These are phyloP conservation scores for Apiotrichum siamense DNA, from an alignment of 1,284 basidiomycete genomes.

Conservation along the genomic window DNA sequence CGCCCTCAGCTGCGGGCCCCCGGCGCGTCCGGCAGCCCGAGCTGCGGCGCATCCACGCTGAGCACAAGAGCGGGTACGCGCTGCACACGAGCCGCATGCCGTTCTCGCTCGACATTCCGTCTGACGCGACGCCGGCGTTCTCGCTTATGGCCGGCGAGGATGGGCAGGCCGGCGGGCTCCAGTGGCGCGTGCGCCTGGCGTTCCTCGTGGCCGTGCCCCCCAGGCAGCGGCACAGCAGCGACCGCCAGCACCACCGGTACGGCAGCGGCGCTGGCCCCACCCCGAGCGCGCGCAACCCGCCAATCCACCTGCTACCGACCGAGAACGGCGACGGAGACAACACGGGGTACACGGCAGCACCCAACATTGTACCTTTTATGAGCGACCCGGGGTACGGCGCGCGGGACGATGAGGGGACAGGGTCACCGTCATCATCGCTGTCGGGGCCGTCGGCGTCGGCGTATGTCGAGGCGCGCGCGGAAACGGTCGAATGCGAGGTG, in stretches of 20 bases:
- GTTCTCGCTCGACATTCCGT: conserved; percentile 81
- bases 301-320: conserved; percentile 40
- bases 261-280: conserved; percentile 49
- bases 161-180: conserved; percentile 58
- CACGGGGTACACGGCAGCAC: conserved; percentile 47
- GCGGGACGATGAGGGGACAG: no score
- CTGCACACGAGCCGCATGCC: conserved; percentile 65
- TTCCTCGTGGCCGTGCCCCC: conserved; percentile 66
- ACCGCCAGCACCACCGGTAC: not conserved
- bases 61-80: conserved; percentile 69
- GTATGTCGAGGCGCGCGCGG: conserved; percentile 54
- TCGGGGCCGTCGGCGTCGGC: no score
- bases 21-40: conserved; percentile 24
- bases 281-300: conserved; percentile 61
- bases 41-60: conserved; percentile 62
- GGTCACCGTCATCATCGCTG: no score
- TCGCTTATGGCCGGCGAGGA: conserved; percentile 50
- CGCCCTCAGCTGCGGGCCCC: conserved; percentile 47
- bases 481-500: conserved; percentile 85
- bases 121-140: conserved; percentile 79
- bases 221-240: conserved; percentile 34
- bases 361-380: conserved; percentile 55
- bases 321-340: conserved; percentile 21
- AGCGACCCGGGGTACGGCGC: not conserved
- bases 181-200: conserved; percentile 77